These are phyloP conservation scores for Suillus ampliporus DNA, from an alignment of 768 basidiomycete species.

Conservation along the genomic window DNA sequence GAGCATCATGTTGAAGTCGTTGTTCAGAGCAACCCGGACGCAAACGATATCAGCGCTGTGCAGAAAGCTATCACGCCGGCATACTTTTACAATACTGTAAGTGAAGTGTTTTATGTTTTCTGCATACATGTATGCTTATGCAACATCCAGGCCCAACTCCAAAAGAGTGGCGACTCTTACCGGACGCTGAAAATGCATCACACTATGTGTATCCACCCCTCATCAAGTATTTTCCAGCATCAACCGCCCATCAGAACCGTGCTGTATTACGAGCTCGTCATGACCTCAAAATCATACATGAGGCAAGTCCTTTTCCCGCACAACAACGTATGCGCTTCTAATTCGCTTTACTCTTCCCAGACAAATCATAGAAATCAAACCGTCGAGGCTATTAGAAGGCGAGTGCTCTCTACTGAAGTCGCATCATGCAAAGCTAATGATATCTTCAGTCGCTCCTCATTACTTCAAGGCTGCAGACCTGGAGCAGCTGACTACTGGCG, in stretches of 20 bases:
- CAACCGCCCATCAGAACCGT: constrained; percentile 93
- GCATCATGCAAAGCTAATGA: constrained; percentile 5
- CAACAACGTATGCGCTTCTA: background rate
- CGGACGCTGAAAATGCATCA: constrained; percentile 96
- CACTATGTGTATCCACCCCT: constrained; percentile 96
- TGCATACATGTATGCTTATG: background rate
- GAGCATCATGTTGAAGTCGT: constrained; percentile 97
- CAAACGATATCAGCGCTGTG: constrained; percentile 89
- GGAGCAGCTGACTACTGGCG: constrained; percentile 78
- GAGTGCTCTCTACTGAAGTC: constrained; percentile 22
- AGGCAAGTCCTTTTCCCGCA: constrained; percentile 51
- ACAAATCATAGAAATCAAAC: constrained; percentile 99
- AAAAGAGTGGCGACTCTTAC: constrained; percentile 97
- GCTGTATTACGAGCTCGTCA: constrained; percentile 95
- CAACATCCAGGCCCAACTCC: constrained; percentile 74
- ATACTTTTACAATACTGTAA: constrained; percentile 93
- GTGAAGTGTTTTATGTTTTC: constrained; percentile 29
- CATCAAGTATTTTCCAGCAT: constrained; percentile 91
- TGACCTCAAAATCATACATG: constrained; percentile 98
- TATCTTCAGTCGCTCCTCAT: constrained; percentile 83
- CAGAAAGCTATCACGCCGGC: constrained; percentile 96
- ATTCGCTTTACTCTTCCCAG: constrained; percentile 38
- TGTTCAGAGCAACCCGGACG: constrained; percentile 85
- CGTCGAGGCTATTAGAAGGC: constrained; percentile 92
- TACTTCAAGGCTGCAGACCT: constrained; percentile 90